phyloP scores from a whole-genome alignment of 164 flowering plant species.

The Sedum album region DNA sequence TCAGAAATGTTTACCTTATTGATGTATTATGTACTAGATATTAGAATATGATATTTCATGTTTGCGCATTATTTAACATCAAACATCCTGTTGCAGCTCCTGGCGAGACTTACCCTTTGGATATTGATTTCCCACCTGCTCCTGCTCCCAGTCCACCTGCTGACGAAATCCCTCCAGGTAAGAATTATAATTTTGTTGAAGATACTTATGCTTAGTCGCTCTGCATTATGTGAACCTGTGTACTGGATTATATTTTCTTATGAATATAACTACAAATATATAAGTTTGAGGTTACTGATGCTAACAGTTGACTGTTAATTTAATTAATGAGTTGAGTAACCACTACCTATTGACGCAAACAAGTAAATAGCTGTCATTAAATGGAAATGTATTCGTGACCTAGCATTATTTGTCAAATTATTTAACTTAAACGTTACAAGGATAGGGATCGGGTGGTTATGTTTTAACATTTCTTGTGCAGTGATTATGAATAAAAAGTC shows the following conservation, averaged over 20 bases:
- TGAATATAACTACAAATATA: background rate
- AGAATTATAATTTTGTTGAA: constrained; percentile 7
- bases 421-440: no score
- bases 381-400: background rate
- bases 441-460: background rate
- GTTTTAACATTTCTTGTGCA: constrained; percentile 27
- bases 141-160: constrained; percentile 49
- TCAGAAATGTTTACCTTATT: background rate
- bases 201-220: background rate
- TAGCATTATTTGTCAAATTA: background rate
- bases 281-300: background rate
- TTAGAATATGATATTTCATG: no score
- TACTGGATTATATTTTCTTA: background rate
- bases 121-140: constrained; percentile 36
- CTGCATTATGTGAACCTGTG: background rate
- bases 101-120: constrained; percentile 63
- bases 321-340: background rate
- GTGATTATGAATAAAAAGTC: constrained; percentile 35
- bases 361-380: background rate
- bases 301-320: background rate
- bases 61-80: background rate
- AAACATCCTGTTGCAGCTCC: constrained; percentile 48
- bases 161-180: constrained; percentile 45
- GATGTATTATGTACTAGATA: background rate
- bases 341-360: background rate